Evolutionary conservation across 2,329 filamentous ascomycete species (phyloP).

Genomic region (Alternaria conjuncta): DNA sequence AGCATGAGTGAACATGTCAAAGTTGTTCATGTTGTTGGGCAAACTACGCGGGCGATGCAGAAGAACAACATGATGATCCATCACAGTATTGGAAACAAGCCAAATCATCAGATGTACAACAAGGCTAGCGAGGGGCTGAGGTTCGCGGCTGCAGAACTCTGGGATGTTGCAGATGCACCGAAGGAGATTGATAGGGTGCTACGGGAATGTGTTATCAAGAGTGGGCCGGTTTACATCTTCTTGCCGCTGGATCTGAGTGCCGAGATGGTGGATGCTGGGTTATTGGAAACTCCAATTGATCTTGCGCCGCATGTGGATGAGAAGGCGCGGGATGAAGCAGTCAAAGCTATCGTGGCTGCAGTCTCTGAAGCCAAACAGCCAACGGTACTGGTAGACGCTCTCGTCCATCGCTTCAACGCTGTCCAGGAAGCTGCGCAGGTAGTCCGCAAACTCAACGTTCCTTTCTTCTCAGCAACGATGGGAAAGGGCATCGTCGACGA

Average conservation of each 20-base stretch:
- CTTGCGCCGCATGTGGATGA: constrained; percentile 35
- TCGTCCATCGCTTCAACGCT: constrained; percentile 49
- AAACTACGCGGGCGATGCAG: constrained; percentile 53
- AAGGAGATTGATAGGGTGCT: constrained; percentile 54
- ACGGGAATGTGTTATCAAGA: constrained; percentile 52
- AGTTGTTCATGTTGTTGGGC: constrained; percentile 55
- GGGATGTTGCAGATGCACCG: constrained; percentile 49
- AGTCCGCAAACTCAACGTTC: constrained; percentile 44
- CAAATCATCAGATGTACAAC: constrained; percentile 52
- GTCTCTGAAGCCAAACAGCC: constrained; percentile 47
- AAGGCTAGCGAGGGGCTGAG: constrained; percentile 48
- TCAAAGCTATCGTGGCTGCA: constrained; percentile 42
- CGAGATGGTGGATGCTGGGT: constrained; percentile 41
- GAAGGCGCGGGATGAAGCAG: constrained; percentile 37
- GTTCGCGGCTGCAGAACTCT: constrained; percentile 50
- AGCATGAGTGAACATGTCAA: constrained; percentile 53
- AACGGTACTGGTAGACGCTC: constrained; percentile 48
- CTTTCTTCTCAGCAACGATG: constrained; percentile 51
- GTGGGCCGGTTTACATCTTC: constrained; percentile 54
- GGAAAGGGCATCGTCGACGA: constrained; percentile 54
- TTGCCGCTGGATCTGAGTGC: constrained; percentile 52
- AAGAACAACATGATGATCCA: constrained; percentile 54
- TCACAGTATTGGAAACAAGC: constrained; percentile 52
- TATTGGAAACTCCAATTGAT: constrained; percentile 49
- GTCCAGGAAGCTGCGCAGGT: constrained; percentile 42